phyloP scores from a whole-genome alignment of 1,284 basidiomycete genomes.

The Thelephora terrestris region DNA sequence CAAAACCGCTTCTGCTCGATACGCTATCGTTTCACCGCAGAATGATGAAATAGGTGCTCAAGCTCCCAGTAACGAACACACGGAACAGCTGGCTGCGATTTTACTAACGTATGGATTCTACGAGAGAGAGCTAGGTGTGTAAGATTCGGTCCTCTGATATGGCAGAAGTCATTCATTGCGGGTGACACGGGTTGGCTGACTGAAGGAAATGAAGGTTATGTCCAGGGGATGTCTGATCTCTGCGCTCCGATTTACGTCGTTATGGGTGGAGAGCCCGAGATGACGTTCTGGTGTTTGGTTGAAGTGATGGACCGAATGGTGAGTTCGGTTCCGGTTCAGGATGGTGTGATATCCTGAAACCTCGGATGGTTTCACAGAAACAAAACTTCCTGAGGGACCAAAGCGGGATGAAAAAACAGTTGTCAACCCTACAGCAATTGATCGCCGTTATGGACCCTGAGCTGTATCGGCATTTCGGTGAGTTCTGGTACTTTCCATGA shows the following conservation, averaged over 20 bases:
- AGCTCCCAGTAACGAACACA: slow-evolving; percentile 80
- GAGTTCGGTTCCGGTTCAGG: slow-evolving; percentile 15
- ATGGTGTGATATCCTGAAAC: not conserved
- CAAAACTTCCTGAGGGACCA: slow-evolving; percentile 95
- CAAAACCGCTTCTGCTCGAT: slow-evolving; percentile 31
- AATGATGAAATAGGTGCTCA: slow-evolving; percentile 68
- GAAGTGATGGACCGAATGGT: slow-evolving; percentile 94
- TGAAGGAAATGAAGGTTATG: slow-evolving; percentile 50
- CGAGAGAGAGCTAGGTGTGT: slow-evolving; percentile 77
- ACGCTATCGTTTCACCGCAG: slow-evolving; percentile 63
- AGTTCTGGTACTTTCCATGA: slow-evolving; percentile 10
- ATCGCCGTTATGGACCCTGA: slow-evolving; percentile 93
- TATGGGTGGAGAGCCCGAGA: slow-evolving; percentile 78
- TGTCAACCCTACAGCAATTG: slow-evolving; percentile 83
- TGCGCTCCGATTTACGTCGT: slow-evolving; percentile 92
- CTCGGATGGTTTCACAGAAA: slow-evolving; percentile 41
- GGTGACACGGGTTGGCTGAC: not conserved
- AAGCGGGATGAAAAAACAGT: slow-evolving; percentile 93
- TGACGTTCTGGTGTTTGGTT: slow-evolving; percentile 95
- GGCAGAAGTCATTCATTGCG: slow-evolving; percentile 8
- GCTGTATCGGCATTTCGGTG: slow-evolving; percentile 79
- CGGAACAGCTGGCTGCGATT: slow-evolving; percentile 69
- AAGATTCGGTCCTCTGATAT: slow-evolving; percentile 15
- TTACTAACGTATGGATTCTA: slow-evolving; percentile 91
- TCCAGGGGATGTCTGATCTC: slow-evolving; percentile 97